Evolutionary conservation across 2,329 filamentous ascomycete genomes (phyloP), one percentile per base, ranked within the genome.

Genomic region (Pseudocercospora crystallina): DNA sequence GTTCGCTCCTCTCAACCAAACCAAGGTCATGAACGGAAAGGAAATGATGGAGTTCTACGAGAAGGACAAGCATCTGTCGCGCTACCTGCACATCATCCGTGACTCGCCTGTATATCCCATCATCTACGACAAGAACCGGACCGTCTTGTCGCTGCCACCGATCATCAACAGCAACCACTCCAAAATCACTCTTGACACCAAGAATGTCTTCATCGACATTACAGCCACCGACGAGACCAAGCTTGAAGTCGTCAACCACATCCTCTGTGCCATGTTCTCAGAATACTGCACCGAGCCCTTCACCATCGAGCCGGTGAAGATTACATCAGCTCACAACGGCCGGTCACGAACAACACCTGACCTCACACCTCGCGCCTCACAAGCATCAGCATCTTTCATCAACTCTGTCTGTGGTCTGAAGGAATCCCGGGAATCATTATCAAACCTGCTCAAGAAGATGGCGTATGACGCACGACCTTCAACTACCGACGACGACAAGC

Each of bases 141-240:
- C 82, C 38, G 90, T 99, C 32, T 92, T 94, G 74, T 97, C 92
- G 7, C 80, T 99, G 64, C 94, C 94, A 1, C 94, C 94, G 13
- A 97, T 99, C 64, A 99, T 99, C 79, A 99, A 99, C 76, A 84
- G 91, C 65, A 83, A 99, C 66, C 91, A 94, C 74, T 96, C 91
- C 65, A 99, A 99, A 75, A 99, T 99, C 69, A 90, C 85, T 7
- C 76, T 95, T 38, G 76, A 95, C 69, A 97, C 91, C 51, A 92
- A 82, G 67, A 96, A 99, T 66, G 83, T 99, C 66, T 89, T 99
- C 73, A 95, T 99, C 70, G 94, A 99, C 73, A 90, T 96, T 65
- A 99, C 94, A 7, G 95, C 91, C 35, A 92, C 90, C 35, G 94
- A 99, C 70, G 85, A 87, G 68, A 99, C 95, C 26, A 99, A 99